Base-by-base conservation (phyloP, 805 yeast species). In the Lipomyces orientalis region DNA sequence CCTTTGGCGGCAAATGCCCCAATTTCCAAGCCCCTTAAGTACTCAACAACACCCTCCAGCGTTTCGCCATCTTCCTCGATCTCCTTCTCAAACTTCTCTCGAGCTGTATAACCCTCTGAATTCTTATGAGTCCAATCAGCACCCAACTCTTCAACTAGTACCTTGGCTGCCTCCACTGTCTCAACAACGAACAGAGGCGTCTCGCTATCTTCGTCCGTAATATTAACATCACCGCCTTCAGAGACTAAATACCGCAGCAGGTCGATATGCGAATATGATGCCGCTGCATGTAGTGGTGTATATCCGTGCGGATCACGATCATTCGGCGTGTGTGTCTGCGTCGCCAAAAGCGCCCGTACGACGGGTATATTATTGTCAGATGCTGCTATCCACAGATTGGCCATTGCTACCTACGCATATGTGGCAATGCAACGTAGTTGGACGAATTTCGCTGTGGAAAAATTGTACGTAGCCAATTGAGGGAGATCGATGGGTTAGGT, bases 211-310 rank as follows among this genome's bases (percentile, higher is more conserved):
- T 79, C 79, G 73, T 95, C 99, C 66, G 83, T 87, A 39, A 93
- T 81, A 76, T 95, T 93, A 31, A 93, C 85, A 75, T 95, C 88
- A 6, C 97, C 98, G 8, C 90, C 90, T 22, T 79, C 76, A 4
- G 73, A 73, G 4, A 90, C 77, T 58, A 92, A 81, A 70, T 84
- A 85, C 65, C 80, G 77, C 51, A 95, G 80, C 52, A 95, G 80
- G 9, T 89, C 93, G 1, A 79, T 73, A 76, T 94, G 93, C 8
- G 94, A 94, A 78, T 95, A 95, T 0, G 98, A 90, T 1, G 96
- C 97, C 1, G 99, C 98, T 0, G 99, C 99, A 77, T 95, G 99
- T 12, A 95, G 84, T 6, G 99, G 97, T 0, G 98, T 94, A 79
- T 96, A 95, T 0, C 99, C 99, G 74, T 93, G 91, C 0, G 91